Evolutionary conservation across 805 yeast species (phyloP).

Genomic region (Ogataea ramenticola): DNA sequence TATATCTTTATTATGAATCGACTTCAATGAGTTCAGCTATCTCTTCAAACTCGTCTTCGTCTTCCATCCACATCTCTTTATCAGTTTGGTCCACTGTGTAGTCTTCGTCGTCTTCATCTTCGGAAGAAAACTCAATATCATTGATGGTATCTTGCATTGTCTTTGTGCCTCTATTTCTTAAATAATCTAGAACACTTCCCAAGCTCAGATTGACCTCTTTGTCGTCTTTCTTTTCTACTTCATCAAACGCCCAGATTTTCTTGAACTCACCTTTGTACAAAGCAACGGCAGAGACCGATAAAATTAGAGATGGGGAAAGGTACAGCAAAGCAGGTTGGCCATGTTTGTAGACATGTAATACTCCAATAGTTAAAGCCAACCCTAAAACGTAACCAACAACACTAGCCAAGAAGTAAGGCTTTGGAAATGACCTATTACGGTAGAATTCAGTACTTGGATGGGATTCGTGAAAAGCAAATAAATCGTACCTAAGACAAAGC

Average conservation of each 20-base stretch:
- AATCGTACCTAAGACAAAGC: slow-evolving; percentile 49
- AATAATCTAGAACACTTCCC: neutral
- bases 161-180: slow-evolving; percentile 1
- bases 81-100: slow-evolving; percentile 1
- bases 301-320: slow-evolving; percentile 42
- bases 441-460: slow-evolving; percentile 31
- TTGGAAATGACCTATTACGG: slow-evolving; percentile 29
- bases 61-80: neutral
- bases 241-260: slow-evolving; percentile 32
- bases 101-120: slow-evolving; percentile 1
- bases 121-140: neutral
- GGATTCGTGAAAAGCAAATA: slow-evolving; percentile 29
- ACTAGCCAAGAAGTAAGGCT: slow-evolving; percentile 39
- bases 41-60: neutral
- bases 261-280: slow-evolving; percentile 33
- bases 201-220: slow-evolving; percentile 5
- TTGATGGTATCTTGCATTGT: neutral
- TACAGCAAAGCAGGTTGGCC: slow-evolving; percentile 69
- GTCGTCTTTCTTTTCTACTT: slow-evolving; percentile 11
- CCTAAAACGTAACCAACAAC: slow-evolving; percentile 44
- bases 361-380: slow-evolving; percentile 33
- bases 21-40: neutral
- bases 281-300: slow-evolving; percentile 29
- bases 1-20: neutral
- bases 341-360: slow-evolving; percentile 27